phyloP scores from a whole-genome alignment of 1,284 basidiomycete species.

The Malassezia sympodialis region DNA sequence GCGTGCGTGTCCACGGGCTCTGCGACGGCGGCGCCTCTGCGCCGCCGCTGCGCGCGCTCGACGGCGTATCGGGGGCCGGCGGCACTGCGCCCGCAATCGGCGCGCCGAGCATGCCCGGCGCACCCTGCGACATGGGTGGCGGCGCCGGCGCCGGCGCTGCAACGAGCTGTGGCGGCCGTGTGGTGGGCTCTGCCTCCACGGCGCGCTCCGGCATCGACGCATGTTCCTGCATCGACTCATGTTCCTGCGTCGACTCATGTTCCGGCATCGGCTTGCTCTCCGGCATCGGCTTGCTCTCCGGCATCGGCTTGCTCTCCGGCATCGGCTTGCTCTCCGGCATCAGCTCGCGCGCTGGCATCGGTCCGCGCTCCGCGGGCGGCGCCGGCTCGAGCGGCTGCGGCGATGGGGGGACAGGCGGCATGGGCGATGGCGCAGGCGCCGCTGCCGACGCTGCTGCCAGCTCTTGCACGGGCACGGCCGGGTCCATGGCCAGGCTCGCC shows the following conservation, averaged over 20 bases:
- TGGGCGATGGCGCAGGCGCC: not conserved
- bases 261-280: too few species aligned
- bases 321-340: too few species aligned
- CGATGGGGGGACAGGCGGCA: constrained; percentile 3
- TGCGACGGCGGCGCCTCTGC: not conserved
- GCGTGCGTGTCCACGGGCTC: not conserved
- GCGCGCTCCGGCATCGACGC: not conserved
- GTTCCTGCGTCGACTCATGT: too few species aligned
- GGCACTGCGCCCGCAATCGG: not conserved
- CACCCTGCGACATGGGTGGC: not conserved
- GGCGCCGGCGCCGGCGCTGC: not conserved
- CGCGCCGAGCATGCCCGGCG: not conserved
- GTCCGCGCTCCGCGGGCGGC: too few species aligned
- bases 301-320: too few species aligned
- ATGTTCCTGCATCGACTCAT: not conserved
- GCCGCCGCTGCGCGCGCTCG: not conserved
- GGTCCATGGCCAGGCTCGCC: constrained; percentile 14
- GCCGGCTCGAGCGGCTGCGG: not conserved
- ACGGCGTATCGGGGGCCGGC: not conserved
- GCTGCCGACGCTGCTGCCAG: constrained; percentile 10
- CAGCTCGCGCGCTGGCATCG: too few species aligned
- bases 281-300: too few species aligned
- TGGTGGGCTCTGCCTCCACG: not conserved
- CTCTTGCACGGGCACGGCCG: constrained; percentile 15
- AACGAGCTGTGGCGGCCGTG: constrained; percentile 3